Evolutionary conservation across 495 filamentous ascomycete genomes (phyloP).

Genomic region (Podospora bellae-mahoneyi): DNA sequence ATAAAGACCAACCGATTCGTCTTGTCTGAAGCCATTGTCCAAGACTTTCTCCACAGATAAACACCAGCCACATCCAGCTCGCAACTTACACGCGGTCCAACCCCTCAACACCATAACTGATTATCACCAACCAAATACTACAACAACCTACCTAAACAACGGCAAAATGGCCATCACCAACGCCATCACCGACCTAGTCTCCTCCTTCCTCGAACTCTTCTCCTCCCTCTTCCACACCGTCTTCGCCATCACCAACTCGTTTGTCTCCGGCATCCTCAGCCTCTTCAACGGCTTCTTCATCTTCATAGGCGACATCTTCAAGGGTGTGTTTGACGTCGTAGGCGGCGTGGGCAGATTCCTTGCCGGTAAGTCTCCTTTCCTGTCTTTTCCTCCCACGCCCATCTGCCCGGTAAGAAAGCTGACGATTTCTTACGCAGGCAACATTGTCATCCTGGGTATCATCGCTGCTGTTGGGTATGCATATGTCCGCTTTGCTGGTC

Average conservation of each 20-base stretch:
- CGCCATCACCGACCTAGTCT: constrained; percentile 33
- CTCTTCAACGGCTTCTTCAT: constrained; percentile 31
- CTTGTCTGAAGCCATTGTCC: background rate
- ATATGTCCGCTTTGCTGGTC: constrained; percentile 30
- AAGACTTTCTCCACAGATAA: background rate
- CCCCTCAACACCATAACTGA: too few relatives aligned
- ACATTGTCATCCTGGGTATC: constrained; percentile 34
- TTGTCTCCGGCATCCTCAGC: constrained; percentile 25
- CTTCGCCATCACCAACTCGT: constrained; percentile 30
- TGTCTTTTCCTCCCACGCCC: background rate
- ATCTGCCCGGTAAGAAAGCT: background rate
- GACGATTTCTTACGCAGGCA: constrained; percentile 20
- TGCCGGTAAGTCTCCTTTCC: constrained; percentile 24
- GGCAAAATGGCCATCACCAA: constrained; percentile 32
- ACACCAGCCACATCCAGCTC: background rate
- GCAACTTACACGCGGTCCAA: background rate
- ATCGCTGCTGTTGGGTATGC: constrained; percentile 27
- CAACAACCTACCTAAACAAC: constrained; percentile 8
- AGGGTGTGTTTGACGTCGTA: constrained; percentile 32
- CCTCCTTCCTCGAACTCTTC: constrained; percentile 35
- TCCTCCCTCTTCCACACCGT: constrained; percentile 29
- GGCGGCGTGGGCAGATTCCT: constrained; percentile 36
- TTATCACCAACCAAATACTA: background rate
- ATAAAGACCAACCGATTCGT: background rate
- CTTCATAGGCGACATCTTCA: constrained; percentile 28